Conservation (phyloP, 2,329 filamentous ascomycete species). For the Aspergillus quadricinctus region DNA sequence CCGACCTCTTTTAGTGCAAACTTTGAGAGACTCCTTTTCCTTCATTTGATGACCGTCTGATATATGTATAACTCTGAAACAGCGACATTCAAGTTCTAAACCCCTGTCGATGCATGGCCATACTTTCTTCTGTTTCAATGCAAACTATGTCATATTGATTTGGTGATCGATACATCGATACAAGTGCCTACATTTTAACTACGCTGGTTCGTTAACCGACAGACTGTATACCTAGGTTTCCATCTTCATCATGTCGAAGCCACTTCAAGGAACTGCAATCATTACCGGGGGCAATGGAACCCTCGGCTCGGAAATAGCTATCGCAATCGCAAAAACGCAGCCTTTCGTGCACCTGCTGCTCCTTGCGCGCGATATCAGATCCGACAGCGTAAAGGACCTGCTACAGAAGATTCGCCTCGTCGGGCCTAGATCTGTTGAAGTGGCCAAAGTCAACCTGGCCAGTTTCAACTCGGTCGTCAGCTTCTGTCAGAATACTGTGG, state of each 20-base stretch:
- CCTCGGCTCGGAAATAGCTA: slow-evolving; percentile 33
- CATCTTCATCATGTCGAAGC: slow-evolving; percentile 24
- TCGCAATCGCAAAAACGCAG: slow-evolving; percentile 33
- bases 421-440: slow-evolving; percentile 32
- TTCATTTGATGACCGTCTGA: not conserved
- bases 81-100: not conserved
- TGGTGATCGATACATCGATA: not conserved
- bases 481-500: slow-evolving; percentile 29
- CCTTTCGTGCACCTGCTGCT: slow-evolving; percentile 34
- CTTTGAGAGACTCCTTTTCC: not conserved
- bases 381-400: slow-evolving; percentile 25
- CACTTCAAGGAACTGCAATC: slow-evolving; percentile 33
- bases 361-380: slow-evolving; percentile 26
- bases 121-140: not conserved
- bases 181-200: not conserved
- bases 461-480: slow-evolving; percentile 28
- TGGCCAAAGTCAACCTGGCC: slow-evolving; percentile 27
- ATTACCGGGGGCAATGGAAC: slow-evolving; percentile 35
- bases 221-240: not conserved
- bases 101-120: not conserved
- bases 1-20: not conserved
- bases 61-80: not conserved
- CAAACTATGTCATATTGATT: not conserved
- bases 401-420: slow-evolving; percentile 27
- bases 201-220: not conserved